Conservation (phyloP, 2,329 filamentous ascomycete species). For the Parafenestella ontariensis region DNA sequence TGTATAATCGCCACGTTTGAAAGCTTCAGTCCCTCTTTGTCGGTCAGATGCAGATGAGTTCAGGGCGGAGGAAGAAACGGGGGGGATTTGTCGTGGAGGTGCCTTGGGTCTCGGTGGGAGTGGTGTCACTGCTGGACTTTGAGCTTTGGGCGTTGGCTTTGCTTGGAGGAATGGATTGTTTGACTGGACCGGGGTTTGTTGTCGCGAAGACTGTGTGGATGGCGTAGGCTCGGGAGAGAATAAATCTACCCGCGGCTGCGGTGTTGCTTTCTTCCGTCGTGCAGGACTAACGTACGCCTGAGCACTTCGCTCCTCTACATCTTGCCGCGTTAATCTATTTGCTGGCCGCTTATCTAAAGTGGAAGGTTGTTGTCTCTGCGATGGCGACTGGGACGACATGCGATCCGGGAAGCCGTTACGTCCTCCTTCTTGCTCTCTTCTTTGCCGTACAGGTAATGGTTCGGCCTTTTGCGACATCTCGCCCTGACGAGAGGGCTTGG, state of each 20-base stretch:
- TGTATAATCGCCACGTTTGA: conserved; percentile 92
- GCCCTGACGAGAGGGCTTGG: conserved; percentile 44
- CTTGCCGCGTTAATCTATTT: conserved; percentile 73
- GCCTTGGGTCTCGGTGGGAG: conserved; percentile 55
- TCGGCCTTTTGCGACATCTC: conserved; percentile 33
- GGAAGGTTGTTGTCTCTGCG: conserved; percentile 45
- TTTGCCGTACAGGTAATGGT: conserved; percentile 29
- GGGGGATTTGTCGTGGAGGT: conserved; percentile 67
- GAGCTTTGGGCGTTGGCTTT: conserved; percentile 31
- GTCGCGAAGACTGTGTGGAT: conserved; percentile 32
- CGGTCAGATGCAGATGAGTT: conserved; percentile 80
- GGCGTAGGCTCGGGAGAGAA: conserved; percentile 54
- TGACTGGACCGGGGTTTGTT: conserved; percentile 46
- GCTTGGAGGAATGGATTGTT: conserved; percentile 50
- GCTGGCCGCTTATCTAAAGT: conserved; percentile 52
- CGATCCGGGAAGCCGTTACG: conserved; percentile 45
- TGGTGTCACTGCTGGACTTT: conserved; percentile 49
- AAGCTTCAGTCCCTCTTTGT: conserved; percentile 81
- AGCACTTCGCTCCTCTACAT: conserved; percentile 78
- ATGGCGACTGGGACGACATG: conserved; percentile 49
- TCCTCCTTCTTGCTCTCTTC: conserved; percentile 29
- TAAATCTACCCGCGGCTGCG: conserved; percentile 62
- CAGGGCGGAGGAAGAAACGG: conserved; percentile 72
- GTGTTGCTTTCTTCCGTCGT: conserved; percentile 73
- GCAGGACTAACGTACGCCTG: conserved; percentile 89